phyloP scores from a whole-genome alignment of 2,329 filamentous ascomycete species.

The Apiospora phragmitis region DNA sequence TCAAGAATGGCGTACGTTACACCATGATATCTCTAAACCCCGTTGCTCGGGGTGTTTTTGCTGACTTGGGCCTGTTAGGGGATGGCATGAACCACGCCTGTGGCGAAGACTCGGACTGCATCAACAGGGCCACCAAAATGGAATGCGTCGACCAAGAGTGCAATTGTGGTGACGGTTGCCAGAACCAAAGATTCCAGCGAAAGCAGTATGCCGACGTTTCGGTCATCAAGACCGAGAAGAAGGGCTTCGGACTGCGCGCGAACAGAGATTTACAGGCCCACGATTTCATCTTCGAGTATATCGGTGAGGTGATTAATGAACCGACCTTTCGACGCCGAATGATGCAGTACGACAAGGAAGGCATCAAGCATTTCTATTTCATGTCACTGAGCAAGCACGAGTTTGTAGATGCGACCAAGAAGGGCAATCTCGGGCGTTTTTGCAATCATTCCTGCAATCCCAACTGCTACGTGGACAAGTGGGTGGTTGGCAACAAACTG shows the following conservation, averaged over 20 bases:
- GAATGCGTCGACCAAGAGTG: slow-evolving; percentile 84
- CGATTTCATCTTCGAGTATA: slow-evolving; percentile 97
- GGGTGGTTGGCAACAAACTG: slow-evolving; percentile 95
- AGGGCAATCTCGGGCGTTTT: slow-evolving; percentile 92
- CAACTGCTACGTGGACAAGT: slow-evolving; percentile 99
- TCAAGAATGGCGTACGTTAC: slow-evolving; percentile 87
- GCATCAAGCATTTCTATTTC: slow-evolving; percentile 99
- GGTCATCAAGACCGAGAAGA: slow-evolving; percentile 97
- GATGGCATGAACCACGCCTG: slow-evolving; percentile 78
- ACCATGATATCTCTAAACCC: slow-evolving; percentile 13
- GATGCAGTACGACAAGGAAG: slow-evolving; percentile 90
- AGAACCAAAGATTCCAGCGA: slow-evolving; percentile 92
- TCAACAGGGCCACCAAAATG: slow-evolving; percentile 97
- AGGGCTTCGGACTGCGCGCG: slow-evolving; percentile 88
- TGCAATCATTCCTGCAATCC: slow-evolving; percentile 99
- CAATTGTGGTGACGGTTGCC: slow-evolving; percentile 83
- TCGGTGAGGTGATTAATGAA: slow-evolving; percentile 97
- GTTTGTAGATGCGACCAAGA: slow-evolving; percentile 97
- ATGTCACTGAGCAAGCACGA: slow-evolving; percentile 97
- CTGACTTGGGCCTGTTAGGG: slow-evolving; percentile 38
- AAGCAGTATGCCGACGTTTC: slow-evolving; percentile 88
- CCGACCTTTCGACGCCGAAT: slow-evolving; percentile 85
- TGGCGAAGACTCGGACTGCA: slow-evolving; percentile 95
- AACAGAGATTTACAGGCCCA: slow-evolving; percentile 75
- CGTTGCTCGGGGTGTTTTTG: slow-evolving; percentile 21